phyloP scores from a whole-genome alignment of 495 filamentous ascomycete genomes.

The Endocarpon pusillum region DNA sequence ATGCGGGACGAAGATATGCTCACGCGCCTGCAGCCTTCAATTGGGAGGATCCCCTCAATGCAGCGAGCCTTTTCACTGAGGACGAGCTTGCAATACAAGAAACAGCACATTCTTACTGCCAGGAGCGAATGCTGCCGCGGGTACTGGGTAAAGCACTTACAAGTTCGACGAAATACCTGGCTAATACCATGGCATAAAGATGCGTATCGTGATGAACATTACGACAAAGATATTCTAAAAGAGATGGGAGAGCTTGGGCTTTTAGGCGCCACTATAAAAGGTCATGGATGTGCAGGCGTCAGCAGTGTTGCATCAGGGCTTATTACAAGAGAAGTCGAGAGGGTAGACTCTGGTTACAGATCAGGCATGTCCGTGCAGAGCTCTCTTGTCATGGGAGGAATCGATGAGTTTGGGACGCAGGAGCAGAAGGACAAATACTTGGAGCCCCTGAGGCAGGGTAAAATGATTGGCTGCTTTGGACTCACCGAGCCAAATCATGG shows the following conservation, averaged over 20 bases:
- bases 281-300: slow-evolving; percentile 88
- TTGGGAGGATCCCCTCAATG: slow-evolving; percentile 79
- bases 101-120: slow-evolving; percentile 81
- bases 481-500: slow-evolving; percentile 96
- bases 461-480: slow-evolving; percentile 79
- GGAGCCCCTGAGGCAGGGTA: slow-evolving; percentile 70
- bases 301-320: slow-evolving; percentile 81
- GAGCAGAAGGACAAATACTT: slow-evolving; percentile 86
- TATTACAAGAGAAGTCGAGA: slow-evolving; percentile 90
- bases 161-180: not conserved
- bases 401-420: slow-evolving; percentile 75
- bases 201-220: slow-evolving; percentile 87
- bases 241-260: slow-evolving; percentile 96
- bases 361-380: slow-evolving; percentile 94
- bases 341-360: slow-evolving; percentile 88
- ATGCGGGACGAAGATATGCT: slow-evolving; percentile 28
- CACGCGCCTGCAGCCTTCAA: slow-evolving; percentile 49
- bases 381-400: slow-evolving; percentile 90
- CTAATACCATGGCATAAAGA: slow-evolving; percentile 31
- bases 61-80: slow-evolving; percentile 59
- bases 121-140: slow-evolving; percentile 68
- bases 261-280: slow-evolving; percentile 76
- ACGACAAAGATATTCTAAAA: slow-evolving; percentile 69
- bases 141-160: slow-evolving; percentile 54
- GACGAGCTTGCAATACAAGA: slow-evolving; percentile 83